Evolutionary conservation across 2,329 filamentous ascomycete species (phyloP), one percentile per base, ranked within the genome.

Genomic region (Neonectria faginata): DNA sequence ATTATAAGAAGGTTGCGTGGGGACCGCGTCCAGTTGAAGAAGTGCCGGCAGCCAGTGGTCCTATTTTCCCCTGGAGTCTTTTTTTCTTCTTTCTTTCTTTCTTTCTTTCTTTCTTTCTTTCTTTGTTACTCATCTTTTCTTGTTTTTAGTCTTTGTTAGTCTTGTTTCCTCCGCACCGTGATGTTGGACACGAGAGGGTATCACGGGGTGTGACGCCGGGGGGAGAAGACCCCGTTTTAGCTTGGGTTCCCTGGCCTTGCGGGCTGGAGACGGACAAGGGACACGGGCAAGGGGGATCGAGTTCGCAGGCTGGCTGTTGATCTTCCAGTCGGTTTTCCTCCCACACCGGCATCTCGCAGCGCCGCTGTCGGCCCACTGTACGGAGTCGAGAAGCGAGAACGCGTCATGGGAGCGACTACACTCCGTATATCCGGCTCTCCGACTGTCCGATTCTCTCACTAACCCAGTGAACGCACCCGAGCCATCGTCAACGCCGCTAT

Each of bases 1-100:
- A 11, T 25, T 54, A 54, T 54, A 54, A 54, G 51, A 42, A 54
- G 51, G 33, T 54, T 54, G 51, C 31, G 48, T 31, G 16, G 27
- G n/a, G 48, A 33, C 48, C 48, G n/a, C 25, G 44, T 47, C 44
- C 22, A 27, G 20, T 27, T 25, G 11, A 25, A 20, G 29, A 20
- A 51, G n/a, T 20, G 39, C 39, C n/a, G 39, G n/a, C 39, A 42
- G 39, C 39, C n/a, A 20, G n/a, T 42, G 39, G n/a, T 42, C n/a
- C 39, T 41, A 5, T 16, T 36, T 36, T 5, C 16, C 39, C 18
- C 4, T 22, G 20, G 20, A 22, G 20, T n/a, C n/a, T 18, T 41
- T 41, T 4, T 36, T 36, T 22, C 22, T 16, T 25, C 6, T 25
- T 25, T 25, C 4, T 25, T 6, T 25, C 25, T 18, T 41, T 41